Percentiles rank a stretch among this genome's conserved stretches.
These are phyloP conservation scores for Aspergillus sp. DNA, from an alignment of 2,329 filamentous ascomycete species.

Conservation along the genomic window DNA sequence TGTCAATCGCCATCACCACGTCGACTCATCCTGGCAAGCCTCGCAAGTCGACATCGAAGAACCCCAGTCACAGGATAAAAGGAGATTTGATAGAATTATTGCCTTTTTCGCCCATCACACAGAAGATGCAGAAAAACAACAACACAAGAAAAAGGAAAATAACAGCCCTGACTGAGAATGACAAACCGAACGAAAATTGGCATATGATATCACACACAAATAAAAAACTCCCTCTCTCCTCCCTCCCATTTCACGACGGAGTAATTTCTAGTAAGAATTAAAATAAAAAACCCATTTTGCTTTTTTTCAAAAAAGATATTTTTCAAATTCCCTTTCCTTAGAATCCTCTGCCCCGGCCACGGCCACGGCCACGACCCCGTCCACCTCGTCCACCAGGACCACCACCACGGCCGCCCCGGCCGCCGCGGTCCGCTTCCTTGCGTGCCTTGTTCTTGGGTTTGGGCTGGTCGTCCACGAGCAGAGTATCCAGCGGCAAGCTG, in stretches of 20 bases:
- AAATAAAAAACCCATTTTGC: too few relatives aligned
- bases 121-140: constrained; percentile 12
- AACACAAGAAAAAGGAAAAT: constrained; percentile 8
- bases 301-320: too few relatives aligned
- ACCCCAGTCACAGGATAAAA: not conserved
- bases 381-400: constrained; percentile 47
- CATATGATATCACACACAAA: not conserved
- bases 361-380: constrained; percentile 52
- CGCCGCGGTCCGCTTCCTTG: constrained; percentile 67
- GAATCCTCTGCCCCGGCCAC: constrained; percentile 39
- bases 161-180: constrained; percentile 7
- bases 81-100: too few relatives aligned
- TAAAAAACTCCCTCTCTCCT: not conserved
- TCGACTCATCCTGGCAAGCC: too few relatives aligned
- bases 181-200: not conserved
- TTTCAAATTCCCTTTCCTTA: constrained; percentile 10
- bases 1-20: too few relatives aligned
- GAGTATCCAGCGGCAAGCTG: constrained; percentile 87
- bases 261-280: too few relatives aligned
- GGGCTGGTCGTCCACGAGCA: constrained; percentile 91
- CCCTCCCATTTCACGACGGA: not conserved
- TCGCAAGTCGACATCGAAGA: too few relatives aligned
- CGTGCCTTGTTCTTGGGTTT: constrained; percentile 99
- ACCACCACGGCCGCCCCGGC: constrained; percentile 44
- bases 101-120: constrained; percentile 8